phyloP scores from a whole-genome alignment of 2,329 filamentous ascomycete species.

The Fusarium sambucinum region DNA sequence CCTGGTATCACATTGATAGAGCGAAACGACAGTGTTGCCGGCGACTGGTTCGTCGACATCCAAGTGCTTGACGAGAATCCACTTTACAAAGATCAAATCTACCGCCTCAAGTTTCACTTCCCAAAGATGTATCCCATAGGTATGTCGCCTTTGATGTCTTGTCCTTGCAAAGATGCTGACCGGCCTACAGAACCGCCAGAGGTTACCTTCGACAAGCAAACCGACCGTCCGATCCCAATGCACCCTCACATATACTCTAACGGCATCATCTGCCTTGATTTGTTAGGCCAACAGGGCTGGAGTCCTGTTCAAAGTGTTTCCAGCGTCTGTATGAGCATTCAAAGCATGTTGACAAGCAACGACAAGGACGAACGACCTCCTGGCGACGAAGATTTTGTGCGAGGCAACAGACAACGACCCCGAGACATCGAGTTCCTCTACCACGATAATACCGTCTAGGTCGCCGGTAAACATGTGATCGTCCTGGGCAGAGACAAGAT shows the following conservation, averaged over 20 bases:
- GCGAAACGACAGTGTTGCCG: slow-evolving; percentile 78
- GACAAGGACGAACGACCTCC: slow-evolving; percentile 89
- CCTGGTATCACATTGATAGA: slow-evolving; percentile 82
- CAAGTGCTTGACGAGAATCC: slow-evolving; percentile 90
- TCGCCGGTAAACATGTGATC: not conserved
- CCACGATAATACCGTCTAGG: slow-evolving; percentile 83
- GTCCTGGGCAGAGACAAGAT: slow-evolving; percentile 7
- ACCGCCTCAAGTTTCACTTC: slow-evolving; percentile 90
- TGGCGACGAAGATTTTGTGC: slow-evolving; percentile 90
- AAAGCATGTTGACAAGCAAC: slow-evolving; percentile 98
- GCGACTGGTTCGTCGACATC: slow-evolving; percentile 92
- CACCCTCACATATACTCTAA: slow-evolving; percentile 99
- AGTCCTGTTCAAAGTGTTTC: slow-evolving; percentile 97
- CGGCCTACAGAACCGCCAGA: slow-evolving; percentile 82
- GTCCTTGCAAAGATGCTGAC: slow-evolving; percentile 14
- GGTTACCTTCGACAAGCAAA: slow-evolving; percentile 82
- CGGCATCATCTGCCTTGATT: slow-evolving; percentile 96
- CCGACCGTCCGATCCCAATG: slow-evolving; percentile 81
- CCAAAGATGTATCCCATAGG: slow-evolving; percentile 89
- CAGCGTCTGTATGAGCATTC: slow-evolving; percentile 95
- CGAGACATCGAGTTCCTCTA: slow-evolving; percentile 94
- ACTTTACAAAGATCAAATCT: slow-evolving; percentile 83
- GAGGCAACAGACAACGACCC: slow-evolving; percentile 80
- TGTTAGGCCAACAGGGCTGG: slow-evolving; percentile 90
- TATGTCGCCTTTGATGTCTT: slow-evolving; percentile 55